These are phyloP conservation scores for Pseudognaphalium luteoalbum DNA, from an alignment of 129 eudicot genomes.

Conservation along the genomic window DNA sequence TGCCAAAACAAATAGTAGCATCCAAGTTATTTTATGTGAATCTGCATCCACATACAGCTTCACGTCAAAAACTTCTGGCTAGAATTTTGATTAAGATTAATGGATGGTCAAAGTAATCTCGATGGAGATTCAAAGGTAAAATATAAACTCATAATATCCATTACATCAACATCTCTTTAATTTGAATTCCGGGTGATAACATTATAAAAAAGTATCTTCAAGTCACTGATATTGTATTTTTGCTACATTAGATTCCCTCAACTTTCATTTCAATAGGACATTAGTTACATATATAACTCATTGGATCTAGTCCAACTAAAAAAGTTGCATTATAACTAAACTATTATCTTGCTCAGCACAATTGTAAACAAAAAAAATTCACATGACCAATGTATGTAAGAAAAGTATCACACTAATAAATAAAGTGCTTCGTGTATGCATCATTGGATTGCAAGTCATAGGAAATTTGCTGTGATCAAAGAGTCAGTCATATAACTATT, in stretches of 20 bases:
- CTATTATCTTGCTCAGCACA: neutral
- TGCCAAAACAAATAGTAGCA: neutral
- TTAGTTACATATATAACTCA: conserved; percentile 1
- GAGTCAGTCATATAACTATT: neutral
- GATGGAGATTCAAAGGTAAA: neutral
- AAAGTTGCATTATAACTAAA: neutral
- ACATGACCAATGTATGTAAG: neutral
- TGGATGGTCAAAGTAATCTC: neutral
- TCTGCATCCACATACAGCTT: conserved; percentile 7
- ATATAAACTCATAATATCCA: neutral
- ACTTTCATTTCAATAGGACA: neutral
- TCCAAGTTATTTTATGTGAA: neutral
- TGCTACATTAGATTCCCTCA: neutral
- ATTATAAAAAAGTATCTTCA: too few relatives aligned
- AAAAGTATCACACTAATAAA: neutral
- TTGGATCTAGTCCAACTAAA: conserved; percentile 3
- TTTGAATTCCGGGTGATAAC: too few relatives aligned
- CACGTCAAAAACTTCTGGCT: neutral
- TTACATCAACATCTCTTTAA: neutral
- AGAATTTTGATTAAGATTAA: neutral
- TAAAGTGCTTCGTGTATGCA: neutral
- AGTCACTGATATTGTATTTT: neutral
- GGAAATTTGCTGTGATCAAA: neutral
- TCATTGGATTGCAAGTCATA: neutral
- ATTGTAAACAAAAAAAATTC: neutral